Conservation (phyloP, 2,329 filamentous ascomycete species). For the Dactylellina cionopaga region DNA sequence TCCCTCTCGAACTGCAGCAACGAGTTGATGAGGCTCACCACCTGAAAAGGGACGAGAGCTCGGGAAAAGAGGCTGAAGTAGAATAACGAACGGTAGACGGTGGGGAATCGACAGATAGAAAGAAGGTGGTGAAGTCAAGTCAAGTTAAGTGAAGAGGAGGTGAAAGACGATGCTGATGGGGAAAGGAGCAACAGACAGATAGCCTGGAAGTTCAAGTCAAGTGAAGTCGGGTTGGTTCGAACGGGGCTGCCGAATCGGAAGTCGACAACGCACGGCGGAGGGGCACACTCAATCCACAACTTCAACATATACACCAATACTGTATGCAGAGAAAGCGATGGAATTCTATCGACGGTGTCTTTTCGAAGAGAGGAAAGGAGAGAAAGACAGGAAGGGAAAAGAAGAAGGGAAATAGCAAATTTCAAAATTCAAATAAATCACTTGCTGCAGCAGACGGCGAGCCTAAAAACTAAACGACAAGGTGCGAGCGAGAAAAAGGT, state of each 20-base stretch:
- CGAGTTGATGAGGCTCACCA: background rate
- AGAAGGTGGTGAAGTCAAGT: background rate
- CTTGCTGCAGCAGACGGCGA: no score
- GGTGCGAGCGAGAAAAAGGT: background rate
- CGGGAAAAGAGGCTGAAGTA: background rate
- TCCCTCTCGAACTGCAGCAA: background rate
- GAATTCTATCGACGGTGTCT: no score
- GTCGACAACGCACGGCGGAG: conserved; percentile 46
- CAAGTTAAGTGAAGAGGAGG: background rate
- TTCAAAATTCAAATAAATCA: background rate
- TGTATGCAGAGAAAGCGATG: conserved; percentile 2
- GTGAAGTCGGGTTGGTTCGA: background rate
- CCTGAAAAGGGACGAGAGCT: background rate
- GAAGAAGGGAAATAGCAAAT: background rate
- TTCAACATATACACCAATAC: background rate
- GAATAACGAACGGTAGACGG: background rate
- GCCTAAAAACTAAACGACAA: no score
- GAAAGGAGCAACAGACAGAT: no score
- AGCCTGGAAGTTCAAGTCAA: background rate
- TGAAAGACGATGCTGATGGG: background rate
- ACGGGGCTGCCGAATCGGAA: conserved; percentile 48
- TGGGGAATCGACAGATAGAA: no score
- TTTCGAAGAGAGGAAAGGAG: no score
- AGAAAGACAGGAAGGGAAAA: background rate
- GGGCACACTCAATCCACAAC: background rate